Conservation (phyloP, 2,329 filamentous ascomycete genomes). For the Curvularia sp. region DNA sequence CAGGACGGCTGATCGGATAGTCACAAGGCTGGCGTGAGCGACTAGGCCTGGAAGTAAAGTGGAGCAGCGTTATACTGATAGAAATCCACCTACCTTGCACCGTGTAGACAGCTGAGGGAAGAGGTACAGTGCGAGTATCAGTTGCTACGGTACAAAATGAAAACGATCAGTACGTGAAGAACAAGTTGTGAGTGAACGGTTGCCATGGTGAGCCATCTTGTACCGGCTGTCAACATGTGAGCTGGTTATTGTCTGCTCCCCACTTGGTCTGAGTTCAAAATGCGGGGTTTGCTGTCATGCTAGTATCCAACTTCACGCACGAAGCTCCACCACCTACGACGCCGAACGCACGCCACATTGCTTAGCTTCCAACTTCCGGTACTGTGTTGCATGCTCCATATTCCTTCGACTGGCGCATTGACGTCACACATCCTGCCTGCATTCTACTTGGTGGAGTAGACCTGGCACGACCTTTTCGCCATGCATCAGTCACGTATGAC, state of each 20-base stretch:
- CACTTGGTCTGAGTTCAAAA: not conserved
- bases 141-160: not conserved
- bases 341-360: slow-evolving; percentile 15
- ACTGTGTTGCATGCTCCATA: slow-evolving; percentile 5
- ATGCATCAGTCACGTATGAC: slow-evolving; percentile 4
- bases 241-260: not conserved
- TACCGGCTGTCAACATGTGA: not conserved
- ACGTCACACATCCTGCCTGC: slow-evolving; percentile 17
- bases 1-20: slow-evolving; percentile 1
- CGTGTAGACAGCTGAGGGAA: slow-evolving; percentile 1
- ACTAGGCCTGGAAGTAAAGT: slow-evolving; percentile 12
- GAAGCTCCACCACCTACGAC: slow-evolving; percentile 5
- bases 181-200: not conserved
- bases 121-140: not conserved
- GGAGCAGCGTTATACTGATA: slow-evolving; percentile 9
- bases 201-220: not conserved
- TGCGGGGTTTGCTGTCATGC: slow-evolving; percentile 7
- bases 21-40: slow-evolving; percentile 17
- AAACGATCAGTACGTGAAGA: not conserved
- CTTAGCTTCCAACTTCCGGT: slow-evolving; percentile 8
- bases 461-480: slow-evolving; percentile 18
- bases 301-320: not conserved
- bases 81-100: slow-evolving; percentile 2
- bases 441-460: slow-evolving; percentile 11
- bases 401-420: slow-evolving; percentile 20